Base-by-base conservation (phyloP, 2,329 filamentous ascomycete species). In the Camillea tinctor region DNA sequence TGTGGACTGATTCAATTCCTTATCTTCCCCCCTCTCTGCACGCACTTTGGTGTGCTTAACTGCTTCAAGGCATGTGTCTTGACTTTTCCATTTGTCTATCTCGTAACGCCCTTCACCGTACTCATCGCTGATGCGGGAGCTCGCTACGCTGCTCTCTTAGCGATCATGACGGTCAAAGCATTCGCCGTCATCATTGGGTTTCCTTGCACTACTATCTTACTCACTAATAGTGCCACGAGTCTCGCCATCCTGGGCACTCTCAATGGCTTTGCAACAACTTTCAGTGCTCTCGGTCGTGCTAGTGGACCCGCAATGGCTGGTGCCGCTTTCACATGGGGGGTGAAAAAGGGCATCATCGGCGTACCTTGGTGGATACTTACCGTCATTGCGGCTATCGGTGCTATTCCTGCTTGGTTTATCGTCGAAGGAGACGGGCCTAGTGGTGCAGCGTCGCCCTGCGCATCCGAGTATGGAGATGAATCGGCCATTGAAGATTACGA, bases 261-360 rank as follows among this genome's bases (percentile, higher is more conserved):
- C 58, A 98, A 98, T 70, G 95, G 94, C 2, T 87, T 97, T 62
- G 93, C 92, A 0, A 97, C 93, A 0, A 90, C 89, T 58, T 86
- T 93, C 36, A 89, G 88, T 64, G 93, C 91, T 0, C 75, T 97
- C 4, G 94, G 93, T 1, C 81, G 93, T 54, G 93, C 92, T 0
- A 70, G 84, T 0, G 95, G 95, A 0, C 94, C 95, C 0, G 90
- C 91, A 0, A 74, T 89, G 36, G 84, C 87, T 0, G 94, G 94
- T 0, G 77, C 81, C 1, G 80, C 88, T 0, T 97, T 97, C 71
- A 89, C 87, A 0, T 86, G 85, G 77, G 94, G 94, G 1, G 86
- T 92, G 1, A 85, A 90, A 68, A 78, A 82, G 26, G 91, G 91
- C 0, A 94, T 92, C 71, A 81, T 95, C 26, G 85, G 96, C 55